phyloP scores from a whole-genome alignment of 768 basidiomycete genomes.

The Suillus discolor region DNA sequence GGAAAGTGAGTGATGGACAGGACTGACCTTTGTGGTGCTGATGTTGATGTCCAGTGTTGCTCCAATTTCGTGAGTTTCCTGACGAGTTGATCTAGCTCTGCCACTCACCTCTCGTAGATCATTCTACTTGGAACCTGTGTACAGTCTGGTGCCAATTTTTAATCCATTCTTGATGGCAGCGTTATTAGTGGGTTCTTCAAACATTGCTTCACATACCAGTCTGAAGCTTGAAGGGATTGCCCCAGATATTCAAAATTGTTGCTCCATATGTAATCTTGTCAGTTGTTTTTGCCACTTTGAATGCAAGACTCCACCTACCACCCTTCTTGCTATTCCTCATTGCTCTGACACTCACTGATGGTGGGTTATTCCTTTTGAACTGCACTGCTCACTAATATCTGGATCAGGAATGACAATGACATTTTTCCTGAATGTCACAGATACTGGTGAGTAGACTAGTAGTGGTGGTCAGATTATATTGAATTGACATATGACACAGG shows the following conservation, averaged over 20 bases:
- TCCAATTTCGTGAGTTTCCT: slow-evolving; percentile 70
- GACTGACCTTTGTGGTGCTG: not conserved
- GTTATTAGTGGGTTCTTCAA: slow-evolving; percentile 51
- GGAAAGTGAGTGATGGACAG: slow-evolving; percentile 63
- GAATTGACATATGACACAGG: slow-evolving; percentile 40
- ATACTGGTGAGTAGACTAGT: slow-evolving; percentile 55
- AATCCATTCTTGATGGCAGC: slow-evolving; percentile 82
- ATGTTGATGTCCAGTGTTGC: slow-evolving; percentile 54
- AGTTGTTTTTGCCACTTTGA: slow-evolving; percentile 66
- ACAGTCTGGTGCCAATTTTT: slow-evolving; percentile 84
- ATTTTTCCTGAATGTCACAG: slow-evolving; percentile 83
- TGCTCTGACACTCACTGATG: slow-evolving; percentile 72
- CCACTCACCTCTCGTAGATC: slow-evolving; percentile 43
- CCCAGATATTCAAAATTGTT: slow-evolving; percentile 79
- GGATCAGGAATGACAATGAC: slow-evolving; percentile 75
- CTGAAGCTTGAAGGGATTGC: not conserved
- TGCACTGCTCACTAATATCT: slow-evolving; percentile 13
- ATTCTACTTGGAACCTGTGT: slow-evolving; percentile 88
- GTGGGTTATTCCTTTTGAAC: slow-evolving; percentile 34
- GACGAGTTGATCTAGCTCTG: not conserved
- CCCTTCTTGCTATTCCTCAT: slow-evolving; percentile 82
- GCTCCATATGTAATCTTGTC: slow-evolving; percentile 80
- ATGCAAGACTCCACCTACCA: slow-evolving; percentile 65
- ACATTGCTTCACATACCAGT: not conserved
- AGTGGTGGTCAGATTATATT: not conserved